A percentile compares a stretch with the other conserved stretches of the same genome.
Conservation (phyloP, 805 yeast genomes). For the Nakazawaea sp. region DNA sequence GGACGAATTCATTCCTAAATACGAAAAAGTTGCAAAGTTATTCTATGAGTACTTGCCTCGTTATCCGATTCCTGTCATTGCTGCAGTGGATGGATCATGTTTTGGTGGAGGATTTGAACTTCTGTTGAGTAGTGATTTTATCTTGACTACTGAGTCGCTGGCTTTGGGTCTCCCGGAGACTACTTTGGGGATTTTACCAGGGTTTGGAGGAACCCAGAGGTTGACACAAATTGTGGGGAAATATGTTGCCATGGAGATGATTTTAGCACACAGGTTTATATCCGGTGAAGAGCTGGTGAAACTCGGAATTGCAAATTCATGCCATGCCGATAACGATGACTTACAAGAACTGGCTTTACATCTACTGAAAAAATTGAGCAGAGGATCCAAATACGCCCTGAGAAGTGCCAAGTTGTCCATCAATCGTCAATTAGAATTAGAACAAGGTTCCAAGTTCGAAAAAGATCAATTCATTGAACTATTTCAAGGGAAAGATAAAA, state of each 20-base stretch:
- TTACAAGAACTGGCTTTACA: constrained; percentile 33
- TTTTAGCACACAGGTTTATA: constrained; percentile 39
- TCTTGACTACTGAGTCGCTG: constrained; percentile 42
- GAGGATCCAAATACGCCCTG: constrained; percentile 34
- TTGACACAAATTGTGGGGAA: constrained; percentile 41
- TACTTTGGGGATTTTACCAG: constrained; percentile 43
- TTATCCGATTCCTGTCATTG: constrained; percentile 40
- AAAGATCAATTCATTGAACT: constrained; percentile 36
- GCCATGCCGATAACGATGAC: constrained; percentile 30
- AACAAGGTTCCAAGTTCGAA: constrained; percentile 33
- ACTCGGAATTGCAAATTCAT: constrained; percentile 41
- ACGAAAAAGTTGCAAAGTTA: not conserved
- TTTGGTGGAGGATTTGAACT: constrained; percentile 53
- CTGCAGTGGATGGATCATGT: constrained; percentile 44
- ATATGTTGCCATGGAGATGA: constrained; percentile 40
- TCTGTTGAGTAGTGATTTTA: constrained; percentile 43
- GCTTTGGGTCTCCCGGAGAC: constrained; percentile 51
- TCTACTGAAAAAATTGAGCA: constrained; percentile 34
- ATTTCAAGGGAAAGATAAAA: constrained; percentile 39
- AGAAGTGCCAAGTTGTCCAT: constrained; percentile 41
- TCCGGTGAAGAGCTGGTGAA: constrained; percentile 35
- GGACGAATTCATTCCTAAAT: not conserved
- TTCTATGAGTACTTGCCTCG: constrained; percentile 30
- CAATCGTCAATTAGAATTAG: constrained; percentile 27
- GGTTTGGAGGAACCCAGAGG: constrained; percentile 50